Evolutionary conservation across 108 stramenopile species (phyloP).

Genomic region (Fistulifera pelliculosa): DNA sequence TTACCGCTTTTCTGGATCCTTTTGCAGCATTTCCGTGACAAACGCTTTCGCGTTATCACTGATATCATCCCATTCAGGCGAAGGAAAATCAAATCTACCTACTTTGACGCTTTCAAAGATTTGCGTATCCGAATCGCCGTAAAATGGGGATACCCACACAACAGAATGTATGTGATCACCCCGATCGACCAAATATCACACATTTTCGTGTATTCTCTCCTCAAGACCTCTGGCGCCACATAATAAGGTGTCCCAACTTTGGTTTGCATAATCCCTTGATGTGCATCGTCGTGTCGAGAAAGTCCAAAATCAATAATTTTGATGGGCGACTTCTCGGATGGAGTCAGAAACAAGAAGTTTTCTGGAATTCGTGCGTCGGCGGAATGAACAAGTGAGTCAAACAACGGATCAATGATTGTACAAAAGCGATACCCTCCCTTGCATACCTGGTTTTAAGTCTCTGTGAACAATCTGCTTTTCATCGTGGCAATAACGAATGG

Average conservation of each 20-base stretch:
- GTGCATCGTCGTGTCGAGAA: constrained; percentile 78
- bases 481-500: constrained; percentile 92
- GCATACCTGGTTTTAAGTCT: constrained; percentile 78
- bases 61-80: constrained; percentile 66
- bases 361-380: constrained; percentile 1
- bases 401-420: neutral
- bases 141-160: constrained; percentile 98
- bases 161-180: constrained; percentile 88
- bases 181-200: constrained; percentile 97
- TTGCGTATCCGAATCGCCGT: constrained; percentile 84
- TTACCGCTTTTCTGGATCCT: constrained; percentile 42
- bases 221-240: constrained; percentile 90
- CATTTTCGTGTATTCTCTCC: constrained; percentile 82
- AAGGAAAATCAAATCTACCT: constrained; percentile 61
- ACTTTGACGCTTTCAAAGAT: constrained; percentile 59
- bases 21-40: constrained; percentile 38
- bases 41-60: constrained; percentile 56
- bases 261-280: constrained; percentile 82
- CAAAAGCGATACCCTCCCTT: constrained; percentile 22
- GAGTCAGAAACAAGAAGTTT: constrained; percentile 77
- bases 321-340: constrained; percentile 71
- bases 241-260: constrained; percentile 80
- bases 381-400: neutral
- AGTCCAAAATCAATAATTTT: constrained; percentile 99
- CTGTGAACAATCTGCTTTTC: constrained; percentile 89